Evolutionary conservation across 2,329 filamentous ascomycete species (phyloP), one percentile per base, ranked within the genome.

Genomic region (Ambrosiella xylebori): DNA sequence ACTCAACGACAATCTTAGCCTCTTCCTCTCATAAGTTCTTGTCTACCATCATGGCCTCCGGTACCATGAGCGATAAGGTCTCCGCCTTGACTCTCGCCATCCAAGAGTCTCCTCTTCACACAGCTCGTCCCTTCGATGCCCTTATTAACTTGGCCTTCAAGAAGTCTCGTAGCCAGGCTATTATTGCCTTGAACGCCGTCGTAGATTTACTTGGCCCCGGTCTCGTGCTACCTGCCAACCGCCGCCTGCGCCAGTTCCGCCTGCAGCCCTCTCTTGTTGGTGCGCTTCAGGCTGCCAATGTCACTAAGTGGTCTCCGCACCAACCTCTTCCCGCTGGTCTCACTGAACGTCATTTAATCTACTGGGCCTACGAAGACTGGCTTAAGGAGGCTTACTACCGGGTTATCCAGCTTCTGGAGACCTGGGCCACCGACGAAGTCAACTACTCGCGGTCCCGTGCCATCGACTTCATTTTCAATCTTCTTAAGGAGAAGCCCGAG

Each of bases 101-200:
- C 11, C 94, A 98, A 72, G 93, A 98, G 70, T 97, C 94, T 7
- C 93, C 93, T 15, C 73, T 97, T 56, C 93, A 98, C 70, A 97
- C 90, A 61, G 84, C 82, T 62, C 91, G 93, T 66, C 86, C 90
- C 0, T 82, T 97, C 62, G 91, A 97, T 64, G 88, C 81, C 62
- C 74, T 98, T 52, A 75, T 97, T 63, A 79, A 73, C 1, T 73
- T 98, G 49, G 88, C 90, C n/a, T 85, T 82, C 65, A 98, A 98
- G 72, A 88, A 89, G 70, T 97, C 88, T 67, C 85, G 94, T 68
- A 87, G 86, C 19, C 90, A 95, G 67, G 91, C 93, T 7, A 82
- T 98, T 59, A 86, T 90, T 66, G 90, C 94, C n/a, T 77, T 97
- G 57, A 86, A 86, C 27, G 93, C 94, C 1, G 74, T 98, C 58